Base-by-base conservation (phyloP, 2,329 filamentous ascomycete species). In the Colletotrichum sp. region DNA sequence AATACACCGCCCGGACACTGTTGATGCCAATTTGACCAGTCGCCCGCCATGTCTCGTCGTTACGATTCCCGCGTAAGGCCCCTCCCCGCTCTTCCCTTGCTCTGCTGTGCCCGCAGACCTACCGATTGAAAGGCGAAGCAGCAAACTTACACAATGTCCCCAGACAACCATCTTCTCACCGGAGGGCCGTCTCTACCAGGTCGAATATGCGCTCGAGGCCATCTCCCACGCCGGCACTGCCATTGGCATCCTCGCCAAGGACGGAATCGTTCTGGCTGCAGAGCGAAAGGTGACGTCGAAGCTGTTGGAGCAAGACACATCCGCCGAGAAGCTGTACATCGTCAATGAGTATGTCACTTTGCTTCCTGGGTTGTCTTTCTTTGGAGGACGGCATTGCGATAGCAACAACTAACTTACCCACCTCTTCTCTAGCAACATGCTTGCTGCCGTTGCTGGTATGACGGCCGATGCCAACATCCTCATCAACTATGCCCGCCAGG, bases 111-210 rank as follows among this genome's bases (percentile, higher is more conserved):
- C 44, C 70, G 30, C 59, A 49, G 29, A 25, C 22, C 57, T 61
- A 15, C 36, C 64, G 34, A 15, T 57, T 39, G 52, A 64, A 44
- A 22, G 44, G 44, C 22, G 65, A 57, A 34, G n/a, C 44, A 34
- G 12, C 69, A 77, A 78, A 78, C 80, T 82, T 52, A 82, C 72
- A 61, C 15, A 39, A n/a, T 30, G 32, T 29, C 29, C 61, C 63
- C 82, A 98, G 96, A 99, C 97, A 82, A 99, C 97, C 85, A 99
- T 99, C 92, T 99, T 99, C 93, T 99, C 97, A 77, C 97, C 97
- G 77, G 97, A 99, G 89, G 97, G 97, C 79, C 96, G 97, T 84
- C 92, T 99, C 77, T 99, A 99, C 87, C 97, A 99, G 88, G 97
- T 99, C 82, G 97, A 99, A 92, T 99, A 99, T 91, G 98, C 97